Evolutionary conservation across 179 eudicot genomes (phyloP).

Genomic region (Vitellaria paradoxa): DNA sequence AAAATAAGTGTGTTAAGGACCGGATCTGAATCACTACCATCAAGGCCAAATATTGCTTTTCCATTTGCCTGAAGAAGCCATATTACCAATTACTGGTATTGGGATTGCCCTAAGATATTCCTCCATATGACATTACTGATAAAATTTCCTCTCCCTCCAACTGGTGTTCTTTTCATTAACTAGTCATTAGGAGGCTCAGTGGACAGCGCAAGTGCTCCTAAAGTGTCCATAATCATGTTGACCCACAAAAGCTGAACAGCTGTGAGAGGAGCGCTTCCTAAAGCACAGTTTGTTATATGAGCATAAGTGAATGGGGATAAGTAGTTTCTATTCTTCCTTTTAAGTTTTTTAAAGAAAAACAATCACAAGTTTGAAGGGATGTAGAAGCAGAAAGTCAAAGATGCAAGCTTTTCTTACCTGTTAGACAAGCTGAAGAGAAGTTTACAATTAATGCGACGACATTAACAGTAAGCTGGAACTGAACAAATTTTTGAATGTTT

Average conservation of each 20-base stretch:
- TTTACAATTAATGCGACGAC: constrained; percentile 84
- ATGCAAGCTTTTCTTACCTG: constrained; percentile 45
- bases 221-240: constrained; percentile 89
- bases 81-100: constrained; percentile 72
- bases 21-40: constrained; percentile 47
- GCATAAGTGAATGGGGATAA: neutral
- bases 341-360: neutral
- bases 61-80: constrained; percentile 80
- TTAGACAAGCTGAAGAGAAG: constrained; percentile 88
- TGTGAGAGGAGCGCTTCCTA: constrained; percentile 84
- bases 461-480: constrained; percentile 96
- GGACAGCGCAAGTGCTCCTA: constrained; percentile 89
- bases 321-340: neutral
- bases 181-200: constrained; percentile 92
- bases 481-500: constrained; percentile 93
- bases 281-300: constrained; percentile 3
- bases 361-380: neutral
- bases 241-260: constrained; percentile 98
- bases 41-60: constrained; percentile 42
- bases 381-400: neutral
- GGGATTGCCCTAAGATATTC: constrained; percentile 81
- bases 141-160: constrained; percentile 74
- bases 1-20: constrained; percentile 84
- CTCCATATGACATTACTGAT: constrained; percentile 94
- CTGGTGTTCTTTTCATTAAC: constrained; percentile 76